Conservation (phyloP, 2,329 filamentous ascomycete genomes). For the Capronia americana region DNA sequence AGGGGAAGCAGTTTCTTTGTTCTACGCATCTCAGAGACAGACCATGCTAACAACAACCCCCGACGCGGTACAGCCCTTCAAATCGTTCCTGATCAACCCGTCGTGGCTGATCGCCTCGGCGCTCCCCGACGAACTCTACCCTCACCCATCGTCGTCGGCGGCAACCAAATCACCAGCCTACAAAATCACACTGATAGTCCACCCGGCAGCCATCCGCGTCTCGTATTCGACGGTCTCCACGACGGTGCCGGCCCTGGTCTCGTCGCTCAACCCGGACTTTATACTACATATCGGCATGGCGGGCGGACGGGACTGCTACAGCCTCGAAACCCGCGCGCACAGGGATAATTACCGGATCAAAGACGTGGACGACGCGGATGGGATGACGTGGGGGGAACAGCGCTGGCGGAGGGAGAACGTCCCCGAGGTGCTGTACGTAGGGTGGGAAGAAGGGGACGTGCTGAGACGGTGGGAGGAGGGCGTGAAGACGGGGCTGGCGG, state of each 20-base stretch:
- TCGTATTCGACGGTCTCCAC: slow-evolving; percentile 71
- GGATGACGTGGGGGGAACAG: slow-evolving; percentile 55
- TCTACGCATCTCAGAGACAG: not conserved
- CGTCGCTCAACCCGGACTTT: slow-evolving; percentile 63
- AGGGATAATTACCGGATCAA: slow-evolving; percentile 72
- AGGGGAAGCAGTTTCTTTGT: not conserved
- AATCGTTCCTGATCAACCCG: slow-evolving; percentile 75
- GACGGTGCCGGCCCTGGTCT: slow-evolving; percentile 69
- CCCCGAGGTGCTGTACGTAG: slow-evolving; percentile 60
- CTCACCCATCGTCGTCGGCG: slow-evolving; percentile 51
- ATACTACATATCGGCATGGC: slow-evolving; percentile 84
- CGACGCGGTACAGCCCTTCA: slow-evolving; percentile 72
- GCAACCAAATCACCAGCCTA: slow-evolving; percentile 26
- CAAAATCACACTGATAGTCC: slow-evolving; percentile 66
- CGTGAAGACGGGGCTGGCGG: slow-evolving; percentile 23
- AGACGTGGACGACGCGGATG: slow-evolving; percentile 68
- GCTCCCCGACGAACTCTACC: slow-evolving; percentile 68
- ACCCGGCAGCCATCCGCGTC: slow-evolving; percentile 72
- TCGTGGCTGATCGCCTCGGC: slow-evolving; percentile 77
- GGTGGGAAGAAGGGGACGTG: slow-evolving; percentile 64
- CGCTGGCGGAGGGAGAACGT: slow-evolving; percentile 59
- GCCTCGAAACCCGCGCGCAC: slow-evolving; percentile 72
- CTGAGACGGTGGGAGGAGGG: slow-evolving; percentile 61
- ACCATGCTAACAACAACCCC: not conserved
- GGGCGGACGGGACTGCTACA: slow-evolving; percentile 67